These are phyloP conservation scores for Suillus placidus DNA, from an alignment of 768 basidiomycete genomes.

Conservation along the genomic window DNA sequence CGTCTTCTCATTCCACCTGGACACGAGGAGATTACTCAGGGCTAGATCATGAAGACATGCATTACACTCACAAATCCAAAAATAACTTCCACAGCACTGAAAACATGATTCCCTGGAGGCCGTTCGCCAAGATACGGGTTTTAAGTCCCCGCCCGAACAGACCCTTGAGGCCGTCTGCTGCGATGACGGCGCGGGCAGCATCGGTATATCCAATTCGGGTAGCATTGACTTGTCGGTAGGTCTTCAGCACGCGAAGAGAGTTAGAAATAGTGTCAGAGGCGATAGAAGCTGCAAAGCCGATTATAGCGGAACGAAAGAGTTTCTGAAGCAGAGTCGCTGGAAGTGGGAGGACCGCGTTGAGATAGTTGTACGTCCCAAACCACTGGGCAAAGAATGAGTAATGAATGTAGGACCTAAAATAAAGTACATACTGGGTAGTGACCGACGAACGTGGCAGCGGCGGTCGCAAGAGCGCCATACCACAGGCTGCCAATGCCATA, in stretches of 20 bases:
- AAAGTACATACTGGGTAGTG: constrained; percentile 72
- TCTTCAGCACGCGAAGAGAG: constrained; percentile 91
- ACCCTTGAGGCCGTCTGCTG: constrained; percentile 73
- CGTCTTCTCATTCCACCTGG: constrained; percentile 41
- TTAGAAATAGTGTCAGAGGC: constrained; percentile 87
- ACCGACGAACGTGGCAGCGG: constrained; percentile 92
- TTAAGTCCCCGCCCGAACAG: constrained; percentile 89
- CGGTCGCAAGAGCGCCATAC: constrained; percentile 92
- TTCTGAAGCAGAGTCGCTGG: constrained; percentile 56
- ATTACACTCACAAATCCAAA: constrained; percentile 72
- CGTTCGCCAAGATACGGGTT: constrained; percentile 88
- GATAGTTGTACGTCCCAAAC: constrained; percentile 86
- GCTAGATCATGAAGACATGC: background rate
- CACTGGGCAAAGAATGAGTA: constrained; percentile 50
- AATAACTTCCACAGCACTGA: constrained; percentile 90
- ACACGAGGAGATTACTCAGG: background rate
- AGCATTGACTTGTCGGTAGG: constrained; percentile 90
- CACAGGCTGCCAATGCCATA: constrained; percentile 81
- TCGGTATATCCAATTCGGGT: constrained; percentile 76
- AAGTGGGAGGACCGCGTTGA: constrained; percentile 62
- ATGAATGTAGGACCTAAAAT: background rate
- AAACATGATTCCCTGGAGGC: constrained; percentile 91
- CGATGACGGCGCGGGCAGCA: constrained; percentile 77
- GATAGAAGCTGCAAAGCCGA: constrained; percentile 87
- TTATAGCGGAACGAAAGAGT: constrained; percentile 81